Evolutionary conservation across 2,329 filamentous ascomycete species (phyloP).

Genomic region (Aspergillus fumigatus): DNA sequence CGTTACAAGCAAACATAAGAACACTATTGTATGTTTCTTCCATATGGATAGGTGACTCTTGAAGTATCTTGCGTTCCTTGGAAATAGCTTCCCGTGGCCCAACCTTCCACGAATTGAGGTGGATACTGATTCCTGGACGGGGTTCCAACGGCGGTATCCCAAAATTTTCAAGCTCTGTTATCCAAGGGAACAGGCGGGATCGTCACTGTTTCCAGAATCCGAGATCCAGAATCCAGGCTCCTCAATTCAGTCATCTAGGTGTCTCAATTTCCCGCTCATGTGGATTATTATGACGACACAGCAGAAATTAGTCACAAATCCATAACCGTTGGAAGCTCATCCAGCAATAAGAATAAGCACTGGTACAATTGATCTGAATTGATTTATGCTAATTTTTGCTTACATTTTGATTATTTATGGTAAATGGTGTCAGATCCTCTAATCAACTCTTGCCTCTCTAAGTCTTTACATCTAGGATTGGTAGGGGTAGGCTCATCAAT

Average conservation of each 20-base stretch:
- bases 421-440: background rate
- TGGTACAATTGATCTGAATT: background rate
- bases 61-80: background rate
- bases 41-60: background rate
- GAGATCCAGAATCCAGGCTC: background rate
- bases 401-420: background rate
- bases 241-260: background rate
- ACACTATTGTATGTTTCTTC: background rate
- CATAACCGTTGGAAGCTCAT: background rate
- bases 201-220: background rate
- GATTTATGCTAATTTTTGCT: background rate
- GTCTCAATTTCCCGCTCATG: background rate
- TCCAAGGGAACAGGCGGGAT: background rate
- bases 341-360: background rate
- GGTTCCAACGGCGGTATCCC: background rate
- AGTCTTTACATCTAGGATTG: conserved; percentile 4
- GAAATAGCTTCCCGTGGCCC: background rate
- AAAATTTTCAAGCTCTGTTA: background rate
- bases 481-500: conserved; percentile 8
- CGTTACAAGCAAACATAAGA: background rate
- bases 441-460: background rate
- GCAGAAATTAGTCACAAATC: background rate
- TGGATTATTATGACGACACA: background rate
- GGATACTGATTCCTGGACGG: background rate
- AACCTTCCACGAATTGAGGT: background rate